Evolutionary conservation across 2,329 filamentous ascomycete genomes (phyloP).

Genomic region (Thelonectria discophora): DNA sequence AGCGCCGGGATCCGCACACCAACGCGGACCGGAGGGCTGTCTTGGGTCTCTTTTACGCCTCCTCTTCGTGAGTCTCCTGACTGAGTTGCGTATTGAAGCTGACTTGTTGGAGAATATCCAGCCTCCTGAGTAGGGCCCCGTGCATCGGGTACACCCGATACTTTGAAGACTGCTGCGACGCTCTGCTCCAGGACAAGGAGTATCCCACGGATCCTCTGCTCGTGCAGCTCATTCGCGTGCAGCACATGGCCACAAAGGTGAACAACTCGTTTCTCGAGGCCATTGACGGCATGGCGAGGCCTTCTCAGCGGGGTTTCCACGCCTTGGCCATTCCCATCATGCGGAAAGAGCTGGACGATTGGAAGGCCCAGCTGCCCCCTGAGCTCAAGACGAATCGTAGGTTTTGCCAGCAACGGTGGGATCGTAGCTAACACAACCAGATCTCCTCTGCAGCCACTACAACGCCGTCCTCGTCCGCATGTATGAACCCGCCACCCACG

Average conservation of each 20-base stretch:
- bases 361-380: background rate
- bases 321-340: background rate
- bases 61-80: constrained; percentile 3
- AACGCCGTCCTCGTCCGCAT: background rate
- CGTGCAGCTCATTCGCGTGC: background rate
- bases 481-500: background rate
- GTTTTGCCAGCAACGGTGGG: background rate
- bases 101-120: background rate
- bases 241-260: background rate
- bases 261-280: background rate
- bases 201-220: background rate
- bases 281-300: background rate
- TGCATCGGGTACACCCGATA: background rate
- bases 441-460: background rate
- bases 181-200: background rate
- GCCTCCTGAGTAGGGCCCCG: background rate
- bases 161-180: background rate
- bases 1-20: background rate
- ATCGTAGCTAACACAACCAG: background rate
- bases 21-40: background rate
- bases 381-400: constrained; percentile 2
- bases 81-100: background rate
- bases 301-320: background rate
- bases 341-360: background rate
- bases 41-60: constrained; percentile 2